These are phyloP conservation scores for Brasenia schreberi DNA, from an alignment of 164 flowering plant species.

Conservation along the genomic window DNA sequence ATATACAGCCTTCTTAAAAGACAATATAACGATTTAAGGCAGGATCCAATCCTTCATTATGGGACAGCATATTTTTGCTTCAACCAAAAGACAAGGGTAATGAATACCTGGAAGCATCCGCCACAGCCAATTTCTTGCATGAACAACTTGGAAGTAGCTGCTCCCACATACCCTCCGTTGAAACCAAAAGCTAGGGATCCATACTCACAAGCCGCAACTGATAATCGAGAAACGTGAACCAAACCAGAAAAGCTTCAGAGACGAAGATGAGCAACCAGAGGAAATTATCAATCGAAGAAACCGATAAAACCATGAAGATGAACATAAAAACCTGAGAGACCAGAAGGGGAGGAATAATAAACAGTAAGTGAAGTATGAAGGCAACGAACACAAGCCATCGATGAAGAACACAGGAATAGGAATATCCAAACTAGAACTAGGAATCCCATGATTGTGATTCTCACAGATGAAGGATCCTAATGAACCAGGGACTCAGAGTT, in stretches of 20 bases:
- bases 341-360: conserved; percentile 33
- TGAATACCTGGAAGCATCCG: conserved; percentile 62
- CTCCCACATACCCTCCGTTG: conserved; percentile 56
- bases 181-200: conserved; percentile 54
- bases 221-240: conserved; percentile 4
- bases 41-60: no score
- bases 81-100: not conserved
- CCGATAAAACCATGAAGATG: not conserved
- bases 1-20: not conserved
- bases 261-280: conserved; percentile 1
- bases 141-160: conserved; percentile 45
- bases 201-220: conserved; percentile 96
- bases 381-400: conserved; percentile 70
- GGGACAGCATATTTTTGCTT: no score
- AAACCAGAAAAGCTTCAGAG: not conserved
- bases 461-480: not conserved
- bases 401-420: conserved; percentile 29
- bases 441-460: conserved; percentile 20
- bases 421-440: conserved; percentile 12
- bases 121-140: conserved; percentile 88
- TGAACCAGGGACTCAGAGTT: not conserved
- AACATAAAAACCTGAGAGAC: conserved; percentile 23
- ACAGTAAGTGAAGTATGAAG: conserved; percentile 56
- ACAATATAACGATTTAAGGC: no score
- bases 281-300: conserved; percentile 1